Evolutionary conservation across 768 basidiomycete genomes (phyloP).

Genomic region (Bullera alba): DNA sequence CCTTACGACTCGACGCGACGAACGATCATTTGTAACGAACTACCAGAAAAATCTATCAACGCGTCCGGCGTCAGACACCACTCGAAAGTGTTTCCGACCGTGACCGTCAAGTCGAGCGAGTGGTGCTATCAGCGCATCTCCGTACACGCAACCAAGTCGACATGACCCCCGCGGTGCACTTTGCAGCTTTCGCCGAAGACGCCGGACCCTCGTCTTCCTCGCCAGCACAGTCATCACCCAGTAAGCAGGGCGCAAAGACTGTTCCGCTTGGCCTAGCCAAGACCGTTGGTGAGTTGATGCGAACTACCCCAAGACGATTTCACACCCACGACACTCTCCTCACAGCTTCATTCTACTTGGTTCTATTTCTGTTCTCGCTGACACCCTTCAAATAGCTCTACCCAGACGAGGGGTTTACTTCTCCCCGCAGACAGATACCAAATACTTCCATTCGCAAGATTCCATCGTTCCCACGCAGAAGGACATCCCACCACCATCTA

Average conservation of each 20-base stretch:
- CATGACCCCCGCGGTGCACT: constrained; percentile 6
- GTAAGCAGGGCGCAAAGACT: background rate
- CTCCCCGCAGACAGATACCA: constrained; percentile 19
- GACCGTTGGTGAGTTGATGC: constrained; percentile 2
- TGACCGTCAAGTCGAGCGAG: no score
- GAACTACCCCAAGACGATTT: background rate
- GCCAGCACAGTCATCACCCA: background rate
- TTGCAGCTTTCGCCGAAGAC: constrained; percentile 1
- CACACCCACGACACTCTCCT: background rate
- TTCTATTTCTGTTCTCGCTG: background rate
- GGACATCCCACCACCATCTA: constrained; percentile 16
- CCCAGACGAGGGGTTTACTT: constrained; percentile 23
- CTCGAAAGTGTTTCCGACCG: no score
- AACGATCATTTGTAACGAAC: no score
- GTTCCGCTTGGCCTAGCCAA: background rate
- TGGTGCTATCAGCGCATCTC: no score
- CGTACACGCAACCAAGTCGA: no score
- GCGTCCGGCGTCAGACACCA: no score
- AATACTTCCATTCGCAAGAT: constrained; percentile 27
- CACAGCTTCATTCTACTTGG: background rate
- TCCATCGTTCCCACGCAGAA: constrained; percentile 20
- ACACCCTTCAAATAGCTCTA: constrained; percentile 1
- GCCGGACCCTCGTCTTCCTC: constrained; percentile 4
- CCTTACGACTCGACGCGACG: no score
- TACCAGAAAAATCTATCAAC: no score